These are phyloP conservation scores for Monsonia emarginata DNA, from an alignment of 441 rosid genomes.

Conservation along the genomic window DNA sequence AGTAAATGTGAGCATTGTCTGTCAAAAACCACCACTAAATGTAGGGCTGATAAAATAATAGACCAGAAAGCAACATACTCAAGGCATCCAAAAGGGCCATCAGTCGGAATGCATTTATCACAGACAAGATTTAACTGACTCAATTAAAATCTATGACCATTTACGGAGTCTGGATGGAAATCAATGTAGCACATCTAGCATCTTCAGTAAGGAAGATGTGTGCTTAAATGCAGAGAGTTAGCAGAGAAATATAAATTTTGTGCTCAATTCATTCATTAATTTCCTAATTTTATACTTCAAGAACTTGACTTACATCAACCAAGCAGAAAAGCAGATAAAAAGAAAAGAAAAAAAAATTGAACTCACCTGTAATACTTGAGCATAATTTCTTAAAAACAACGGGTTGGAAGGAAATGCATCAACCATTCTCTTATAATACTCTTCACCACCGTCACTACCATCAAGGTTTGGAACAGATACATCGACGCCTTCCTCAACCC, in stretches of 20 bases:
- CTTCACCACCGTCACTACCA: slow-evolving; percentile 36
- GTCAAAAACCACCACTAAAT: not conserved
- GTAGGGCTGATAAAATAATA: not conserved
- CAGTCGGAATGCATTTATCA: not conserved
- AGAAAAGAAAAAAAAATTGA: not conserved
- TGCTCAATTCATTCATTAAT: not conserved
- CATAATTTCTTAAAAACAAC: slow-evolving; percentile 56
- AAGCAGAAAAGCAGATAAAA: not conserved
- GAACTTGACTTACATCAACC: not conserved
- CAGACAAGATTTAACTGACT: not conserved
- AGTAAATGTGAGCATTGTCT: not conserved
- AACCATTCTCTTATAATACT: slow-evolving; percentile 45
- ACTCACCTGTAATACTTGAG: slow-evolving; percentile 56
- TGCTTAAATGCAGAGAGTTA: not conserved
- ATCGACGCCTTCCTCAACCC: slow-evolving; percentile 21
- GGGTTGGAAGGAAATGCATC: slow-evolving; percentile 63
- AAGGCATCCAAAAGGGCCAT: not conserved
- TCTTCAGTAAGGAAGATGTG: not conserved
- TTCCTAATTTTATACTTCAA: not conserved
- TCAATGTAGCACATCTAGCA: not conserved
- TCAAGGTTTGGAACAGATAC: slow-evolving; percentile 31
- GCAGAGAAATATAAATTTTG: not conserved
- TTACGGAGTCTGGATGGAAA: not conserved
- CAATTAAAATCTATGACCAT: not conserved
- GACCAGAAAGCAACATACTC: not conserved